Percentiles rank a stretch among this genome's conserved stretches.
These are phyloP conservation scores for Hypomontagnella submonticulosa DNA, from an alignment of 495 filamentous ascomycete genomes.

Conservation along the genomic window DNA sequence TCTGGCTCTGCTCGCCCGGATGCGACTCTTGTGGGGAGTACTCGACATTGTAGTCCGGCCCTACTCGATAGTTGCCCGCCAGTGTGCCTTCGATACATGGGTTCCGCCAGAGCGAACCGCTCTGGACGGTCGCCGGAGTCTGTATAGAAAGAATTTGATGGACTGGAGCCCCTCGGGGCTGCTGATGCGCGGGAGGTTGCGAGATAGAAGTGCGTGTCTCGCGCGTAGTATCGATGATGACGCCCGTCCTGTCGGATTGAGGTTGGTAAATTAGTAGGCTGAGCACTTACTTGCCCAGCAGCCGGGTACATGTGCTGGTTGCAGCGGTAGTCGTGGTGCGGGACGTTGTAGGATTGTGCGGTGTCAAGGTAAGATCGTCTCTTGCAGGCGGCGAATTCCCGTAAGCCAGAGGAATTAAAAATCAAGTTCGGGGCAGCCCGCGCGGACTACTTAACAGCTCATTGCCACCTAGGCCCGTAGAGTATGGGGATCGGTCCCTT, in stretches of 20 bases:
- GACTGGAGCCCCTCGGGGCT: conserved; percentile 60
- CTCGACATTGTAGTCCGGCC: conserved; percentile 70
- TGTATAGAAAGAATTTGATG: conserved; percentile 64
- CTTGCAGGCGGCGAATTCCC: conserved; percentile 41
- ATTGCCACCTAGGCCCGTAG: conserved; percentile 49
- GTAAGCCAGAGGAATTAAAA: conserved; percentile 47
- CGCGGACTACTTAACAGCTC: conserved; percentile 51
- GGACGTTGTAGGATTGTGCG: conserved; percentile 45
- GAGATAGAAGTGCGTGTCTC: conserved; percentile 39
- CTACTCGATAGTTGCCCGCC: conserved; percentile 71
- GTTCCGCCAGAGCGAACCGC: conserved; percentile 77
- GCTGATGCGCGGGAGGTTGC: conserved; percentile 39
- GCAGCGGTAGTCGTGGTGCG: conserved; percentile 39
- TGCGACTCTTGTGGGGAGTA: conserved; percentile 70
- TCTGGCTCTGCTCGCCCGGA: conserved; percentile 64
- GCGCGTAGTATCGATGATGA: conserved; percentile 47
- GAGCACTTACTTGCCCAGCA: conserved; percentile 43
- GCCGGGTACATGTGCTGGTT: conserved; percentile 53
- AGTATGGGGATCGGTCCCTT: conserved; percentile 47
- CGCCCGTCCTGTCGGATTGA: conserved; percentile 45
- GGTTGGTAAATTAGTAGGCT: conserved; percentile 39
- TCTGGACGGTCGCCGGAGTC: conserved; percentile 72
- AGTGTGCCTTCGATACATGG: conserved; percentile 75
- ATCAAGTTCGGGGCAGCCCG: conserved; percentile 48
- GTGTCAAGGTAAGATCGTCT: conserved; percentile 45